Evolutionary conservation across 805 yeast genomes (phyloP).

Genomic region (Sugiyamaella lignohabitans): DNA sequence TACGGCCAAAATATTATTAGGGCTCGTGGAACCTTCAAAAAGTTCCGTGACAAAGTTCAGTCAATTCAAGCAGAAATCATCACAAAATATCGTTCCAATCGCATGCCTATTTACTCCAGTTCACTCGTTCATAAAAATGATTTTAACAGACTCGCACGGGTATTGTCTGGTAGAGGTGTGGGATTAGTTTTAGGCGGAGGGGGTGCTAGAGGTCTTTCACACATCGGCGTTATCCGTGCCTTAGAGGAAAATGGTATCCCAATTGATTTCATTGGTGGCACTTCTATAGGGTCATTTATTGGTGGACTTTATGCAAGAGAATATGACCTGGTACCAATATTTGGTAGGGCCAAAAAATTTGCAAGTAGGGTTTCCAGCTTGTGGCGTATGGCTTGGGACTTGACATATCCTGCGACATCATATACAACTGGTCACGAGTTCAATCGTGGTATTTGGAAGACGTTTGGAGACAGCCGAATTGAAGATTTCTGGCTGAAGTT

Average conservation of each 20-base stretch:
- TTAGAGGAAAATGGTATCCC: constrained; percentile 91
- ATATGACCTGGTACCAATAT: constrained; percentile 83
- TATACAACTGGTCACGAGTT: constrained; percentile 97
- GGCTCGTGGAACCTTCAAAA: constrained; percentile 15
- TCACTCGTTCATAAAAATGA: constrained; percentile 69
- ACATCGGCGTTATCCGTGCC: constrained; percentile 85
- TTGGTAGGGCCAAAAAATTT: constrained; percentile 83
- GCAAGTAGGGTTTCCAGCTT: constrained; percentile 72
- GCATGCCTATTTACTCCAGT: constrained; percentile 28
- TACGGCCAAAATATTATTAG: neutral
- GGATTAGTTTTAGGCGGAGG: constrained; percentile 97
- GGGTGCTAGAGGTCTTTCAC: constrained; percentile 93
- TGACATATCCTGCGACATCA: constrained; percentile 90
- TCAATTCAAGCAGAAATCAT: constrained; percentile 29
- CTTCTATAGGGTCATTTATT: constrained; percentile 91
- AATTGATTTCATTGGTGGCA: constrained; percentile 89
- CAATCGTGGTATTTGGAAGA: constrained; percentile 95
- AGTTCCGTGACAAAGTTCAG: constrained; percentile 29
- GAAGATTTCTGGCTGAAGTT: constrained; percentile 94
- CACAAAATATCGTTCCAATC: constrained; percentile 25
- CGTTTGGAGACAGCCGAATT: constrained; percentile 83
- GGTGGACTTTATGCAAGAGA: constrained; percentile 95
- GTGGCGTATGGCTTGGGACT: constrained; percentile 79
- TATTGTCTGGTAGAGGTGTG: constrained; percentile 86
- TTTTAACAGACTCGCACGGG: constrained; percentile 81